phyloP scores from a whole-genome alignment of 2,329 filamentous ascomycete genomes.

The Phaeoacremonium minimum region DNA sequence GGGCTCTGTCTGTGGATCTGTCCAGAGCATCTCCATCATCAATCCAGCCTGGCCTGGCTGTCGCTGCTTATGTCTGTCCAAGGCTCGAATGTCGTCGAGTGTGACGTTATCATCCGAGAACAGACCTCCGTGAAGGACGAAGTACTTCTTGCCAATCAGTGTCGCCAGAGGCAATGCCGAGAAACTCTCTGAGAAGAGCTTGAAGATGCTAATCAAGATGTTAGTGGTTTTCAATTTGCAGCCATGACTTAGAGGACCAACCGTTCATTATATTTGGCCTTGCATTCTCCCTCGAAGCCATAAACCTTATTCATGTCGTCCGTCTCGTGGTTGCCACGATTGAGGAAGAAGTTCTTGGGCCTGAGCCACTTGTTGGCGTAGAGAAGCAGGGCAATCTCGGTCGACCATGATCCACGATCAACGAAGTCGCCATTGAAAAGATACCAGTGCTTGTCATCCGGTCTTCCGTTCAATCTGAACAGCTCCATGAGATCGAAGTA shows the following conservation, averaged over 20 bases:
- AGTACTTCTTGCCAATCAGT: constrained; percentile 82
- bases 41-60: constrained; percentile 90
- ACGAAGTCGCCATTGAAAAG: constrained; percentile 99
- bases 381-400: constrained; percentile 88
- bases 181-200: constrained; percentile 97
- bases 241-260: constrained; percentile 18
- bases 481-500: constrained; percentile 97
- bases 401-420: constrained; percentile 95
- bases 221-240: constrained; percentile 10
- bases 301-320: constrained; percentile 99
- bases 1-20: constrained; percentile 81
- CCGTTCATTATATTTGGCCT: constrained; percentile 93
- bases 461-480: constrained; percentile 85
- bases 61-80: constrained; percentile 84
- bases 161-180: constrained; percentile 90
- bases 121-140: constrained; percentile 89
- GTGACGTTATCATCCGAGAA: constrained; percentile 94
- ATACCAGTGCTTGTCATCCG: constrained; percentile 83
- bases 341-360: constrained; percentile 85
- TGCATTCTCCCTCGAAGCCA: constrained; percentile 97
- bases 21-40: constrained; percentile 99
- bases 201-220: constrained; percentile 63
- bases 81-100: constrained; percentile 87
- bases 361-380: constrained; percentile 97
- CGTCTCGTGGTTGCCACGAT: constrained; percentile 97